These are phyloP conservation scores for Phanerodontia chrysosporium DNA, from an alignment of 768 basidiomycete genomes.

Conservation along the genomic window DNA sequence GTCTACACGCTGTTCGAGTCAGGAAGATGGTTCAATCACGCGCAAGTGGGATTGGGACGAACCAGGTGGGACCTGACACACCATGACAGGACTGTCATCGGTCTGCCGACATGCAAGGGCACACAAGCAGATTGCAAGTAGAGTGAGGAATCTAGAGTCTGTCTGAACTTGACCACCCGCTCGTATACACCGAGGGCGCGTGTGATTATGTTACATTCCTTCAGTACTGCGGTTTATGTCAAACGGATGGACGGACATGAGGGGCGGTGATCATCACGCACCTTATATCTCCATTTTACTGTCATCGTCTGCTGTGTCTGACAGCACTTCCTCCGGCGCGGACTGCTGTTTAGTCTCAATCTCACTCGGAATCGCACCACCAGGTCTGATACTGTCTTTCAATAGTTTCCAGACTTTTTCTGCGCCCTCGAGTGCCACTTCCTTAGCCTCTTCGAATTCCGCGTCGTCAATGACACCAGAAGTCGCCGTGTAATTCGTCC, in stretches of 20 bases:
- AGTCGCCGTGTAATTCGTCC: slow-evolving; percentile 51
- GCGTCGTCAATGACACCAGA: slow-evolving; percentile 33
- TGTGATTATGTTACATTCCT: background rate
- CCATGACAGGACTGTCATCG: background rate
- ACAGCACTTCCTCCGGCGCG: background rate
- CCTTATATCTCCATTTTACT: slow-evolving; percentile 16
- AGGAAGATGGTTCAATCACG: background rate
- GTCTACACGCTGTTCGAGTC: background rate
- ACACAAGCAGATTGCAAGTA: too few species aligned
- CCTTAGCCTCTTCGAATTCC: slow-evolving; percentile 41
- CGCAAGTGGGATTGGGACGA: background rate
- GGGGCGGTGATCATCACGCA: background rate
- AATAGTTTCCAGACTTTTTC: slow-evolving; percentile 43
- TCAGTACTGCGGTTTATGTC: background rate
- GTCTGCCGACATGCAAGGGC: too few species aligned
- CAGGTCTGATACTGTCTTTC: slow-evolving; percentile 35
- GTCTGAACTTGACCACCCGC: background rate
- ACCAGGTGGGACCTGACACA: background rate
- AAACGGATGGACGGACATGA: background rate
- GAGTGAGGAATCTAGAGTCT: too few species aligned
- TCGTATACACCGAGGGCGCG: background rate
- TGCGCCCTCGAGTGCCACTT: slow-evolving; percentile 47
- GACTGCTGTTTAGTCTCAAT: background rate
- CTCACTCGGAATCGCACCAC: background rate
- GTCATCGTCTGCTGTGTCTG: slow-evolving; percentile 5